Percentiles rank a stretch among this genome's conserved stretches.
These are phyloP conservation scores for Marasmius fiardii DNA, from an alignment of 1,284 basidiomycete genomes.

Conservation along the genomic window DNA sequence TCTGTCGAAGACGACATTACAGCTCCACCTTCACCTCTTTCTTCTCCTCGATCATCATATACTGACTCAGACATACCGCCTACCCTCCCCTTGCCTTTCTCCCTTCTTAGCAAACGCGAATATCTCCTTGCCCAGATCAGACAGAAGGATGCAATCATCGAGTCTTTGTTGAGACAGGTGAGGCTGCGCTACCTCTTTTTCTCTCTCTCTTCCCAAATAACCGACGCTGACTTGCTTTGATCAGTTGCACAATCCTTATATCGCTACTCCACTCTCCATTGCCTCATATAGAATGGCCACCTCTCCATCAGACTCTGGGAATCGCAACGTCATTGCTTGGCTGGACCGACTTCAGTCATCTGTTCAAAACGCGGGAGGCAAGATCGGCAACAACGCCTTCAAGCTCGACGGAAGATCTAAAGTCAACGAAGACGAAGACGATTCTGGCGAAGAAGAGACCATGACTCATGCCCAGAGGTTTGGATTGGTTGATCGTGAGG, in stretches of 20 bases:
- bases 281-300: conserved; percentile 73
- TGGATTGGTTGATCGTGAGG: conserved; percentile 12
- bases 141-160: conserved; percentile 81
- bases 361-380: conserved; percentile 32
- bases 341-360: conserved; percentile 45
- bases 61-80: not conserved
- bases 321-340: conserved; percentile 70
- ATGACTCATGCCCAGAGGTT: conserved; percentile 12
- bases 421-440: conserved; percentile 21
- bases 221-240: not conserved
- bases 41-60: conserved; percentile 17
- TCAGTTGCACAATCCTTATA: conserved; percentile 75
- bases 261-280: conserved; percentile 72
- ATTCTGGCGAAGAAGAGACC: conserved; percentile 25
- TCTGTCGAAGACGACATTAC: conserved; percentile 1
- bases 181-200: conserved; percentile 18
- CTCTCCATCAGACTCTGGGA: conserved; percentile 65
- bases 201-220: conserved; percentile 9
- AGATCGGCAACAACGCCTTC: conserved; percentile 39
- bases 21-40: conserved; percentile 21
- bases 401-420: conserved; percentile 33
- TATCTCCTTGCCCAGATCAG: conserved; percentile 77
- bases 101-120: conserved; percentile 65
- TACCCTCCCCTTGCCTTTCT: conserved; percentile 32
- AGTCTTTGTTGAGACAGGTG: conserved; percentile 76